Evolutionary conservation across 2,329 filamentous ascomycete species (phyloP), one percentile per base, ranked within the genome.

Genomic region (Colletotrichum orchidophilum): DNA sequence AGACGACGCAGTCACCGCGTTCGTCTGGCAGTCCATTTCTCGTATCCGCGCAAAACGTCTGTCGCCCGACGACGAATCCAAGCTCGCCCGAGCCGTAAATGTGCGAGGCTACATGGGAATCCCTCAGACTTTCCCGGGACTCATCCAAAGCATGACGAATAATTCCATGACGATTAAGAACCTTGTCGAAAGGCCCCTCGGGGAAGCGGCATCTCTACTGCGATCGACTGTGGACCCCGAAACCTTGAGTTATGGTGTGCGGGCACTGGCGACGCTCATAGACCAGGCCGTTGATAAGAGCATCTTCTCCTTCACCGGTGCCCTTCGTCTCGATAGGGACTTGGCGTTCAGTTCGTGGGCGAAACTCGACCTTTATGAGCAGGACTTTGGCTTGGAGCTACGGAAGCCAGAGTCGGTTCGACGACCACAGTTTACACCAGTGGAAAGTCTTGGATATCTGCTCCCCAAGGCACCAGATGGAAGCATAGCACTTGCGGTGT

Each of bases 261-360:
- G 82, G 21, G 80, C 81, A 4, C 76, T 87, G 1, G 81, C 82
- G 1, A 87, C 85, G 1, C 77, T 79, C 35, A 72, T 87, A 3
- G 49, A 77, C 0, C 74, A 75, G 7, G 70, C 76, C 3, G 65
- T 77, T 0, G 83, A 85, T 63, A 84, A 83, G 68, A 77, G 70
- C 0, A 70, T 52, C 0, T 73, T 83, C n/a, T 78, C 78, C 0
- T 72, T 84, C 3, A 80, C 78, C 2, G 81, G 80, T 0, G 76
- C 74, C 4, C 63, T 85, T 2, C 79, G 85, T 33, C 73, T 79
- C 0, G 76, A 81, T 0, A 76, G 75, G 0, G 86, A 88, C 49
- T 77, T 90, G 3, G 84, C 86, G 80, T 71, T 90, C 6, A 89
- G 85, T 68, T 90, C 87, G 1, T 90, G 87, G 88, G 82, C 83